These are phyloP conservation scores for Trichopus zeylanicus DNA, from an alignment of 116 monocot species.

Conservation along the genomic window DNA sequence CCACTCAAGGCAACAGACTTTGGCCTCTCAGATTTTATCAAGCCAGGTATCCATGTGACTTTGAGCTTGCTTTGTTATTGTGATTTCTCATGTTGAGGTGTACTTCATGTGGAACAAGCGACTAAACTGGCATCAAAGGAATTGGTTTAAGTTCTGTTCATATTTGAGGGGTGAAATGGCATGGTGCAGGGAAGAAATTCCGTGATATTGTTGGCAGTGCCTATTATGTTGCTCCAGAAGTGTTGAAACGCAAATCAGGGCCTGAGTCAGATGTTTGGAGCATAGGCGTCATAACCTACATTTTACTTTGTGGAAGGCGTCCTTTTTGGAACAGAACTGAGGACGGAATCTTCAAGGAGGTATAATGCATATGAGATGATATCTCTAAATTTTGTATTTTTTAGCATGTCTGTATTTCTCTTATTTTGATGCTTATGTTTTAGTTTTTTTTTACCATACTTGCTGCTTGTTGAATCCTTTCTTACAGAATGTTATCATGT, in stretches of 20 bases:
- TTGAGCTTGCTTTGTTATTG: not conserved
- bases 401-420: too few relatives aligned
- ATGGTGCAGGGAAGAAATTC: slow-evolving; percentile 30
- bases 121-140: too few relatives aligned
- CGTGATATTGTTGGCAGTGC: slow-evolving; percentile 93
- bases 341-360: slow-evolving; percentile 92
- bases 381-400: not conserved
- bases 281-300: slow-evolving; percentile 92
- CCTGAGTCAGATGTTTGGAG: slow-evolving; percentile 99
- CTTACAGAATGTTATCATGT: too few relatives aligned
- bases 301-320: slow-evolving; percentile 84
- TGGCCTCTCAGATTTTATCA: slow-evolving; percentile 92
- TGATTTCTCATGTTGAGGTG: not conserved
- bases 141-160: not conserved
- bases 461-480: too few relatives aligned
- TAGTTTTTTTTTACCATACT: too few relatives aligned
- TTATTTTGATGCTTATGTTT: too few relatives aligned
- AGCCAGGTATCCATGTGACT: slow-evolving; percentile 38
- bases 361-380: slow-evolving; percentile 8
- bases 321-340: slow-evolving; percentile 96
- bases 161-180: not conserved
- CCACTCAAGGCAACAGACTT: slow-evolving; percentile 96
- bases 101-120: not conserved
- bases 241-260: slow-evolving; percentile 76
- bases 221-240: slow-evolving; percentile 96